Evolutionary conservation across 2,329 filamentous ascomycete genomes (phyloP).

Genomic region (Sclerotinia sclerotiorum): DNA sequence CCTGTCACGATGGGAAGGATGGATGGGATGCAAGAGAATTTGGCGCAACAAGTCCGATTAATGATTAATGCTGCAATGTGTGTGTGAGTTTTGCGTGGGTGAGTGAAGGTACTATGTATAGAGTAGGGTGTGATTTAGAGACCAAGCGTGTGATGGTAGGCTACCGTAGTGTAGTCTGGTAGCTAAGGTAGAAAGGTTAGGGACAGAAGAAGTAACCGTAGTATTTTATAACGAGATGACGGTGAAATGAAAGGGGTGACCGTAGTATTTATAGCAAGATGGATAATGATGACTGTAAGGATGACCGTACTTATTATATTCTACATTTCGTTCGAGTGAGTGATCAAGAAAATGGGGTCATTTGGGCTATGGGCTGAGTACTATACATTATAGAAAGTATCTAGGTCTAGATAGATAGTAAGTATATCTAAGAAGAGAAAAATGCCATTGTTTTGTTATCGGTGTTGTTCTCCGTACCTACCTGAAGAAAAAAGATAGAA

Average conservation of each 20-base stretch:
- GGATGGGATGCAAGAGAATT: conserved; percentile 25
- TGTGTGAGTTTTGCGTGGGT: background rate
- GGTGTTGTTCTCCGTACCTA: background rate
- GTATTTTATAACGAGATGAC: no score
- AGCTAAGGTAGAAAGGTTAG: no score
- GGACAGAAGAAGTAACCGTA: no score
- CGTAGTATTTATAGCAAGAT: no score
- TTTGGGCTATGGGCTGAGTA: no score
- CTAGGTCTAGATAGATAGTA: background rate
- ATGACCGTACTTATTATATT: background rate
- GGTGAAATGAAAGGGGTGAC: no score
- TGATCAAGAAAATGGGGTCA: no score
- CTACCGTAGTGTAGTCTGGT: no score
- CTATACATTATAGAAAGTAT: no score
- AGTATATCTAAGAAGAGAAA: background rate
- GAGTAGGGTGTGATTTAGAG: background rate
- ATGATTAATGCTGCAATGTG: background rate
- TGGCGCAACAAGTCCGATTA: conserved; percentile 7
- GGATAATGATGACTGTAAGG: no score
- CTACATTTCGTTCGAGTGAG: no score
- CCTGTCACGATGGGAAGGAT: conserved; percentile 27
- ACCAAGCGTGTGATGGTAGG: no score
- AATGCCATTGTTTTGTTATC: background rate
- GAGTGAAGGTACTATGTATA: background rate
- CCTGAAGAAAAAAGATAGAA: background rate